Base-by-base conservation (phyloP, 163 green algal genomes). In the Volvox carteri region DNA sequence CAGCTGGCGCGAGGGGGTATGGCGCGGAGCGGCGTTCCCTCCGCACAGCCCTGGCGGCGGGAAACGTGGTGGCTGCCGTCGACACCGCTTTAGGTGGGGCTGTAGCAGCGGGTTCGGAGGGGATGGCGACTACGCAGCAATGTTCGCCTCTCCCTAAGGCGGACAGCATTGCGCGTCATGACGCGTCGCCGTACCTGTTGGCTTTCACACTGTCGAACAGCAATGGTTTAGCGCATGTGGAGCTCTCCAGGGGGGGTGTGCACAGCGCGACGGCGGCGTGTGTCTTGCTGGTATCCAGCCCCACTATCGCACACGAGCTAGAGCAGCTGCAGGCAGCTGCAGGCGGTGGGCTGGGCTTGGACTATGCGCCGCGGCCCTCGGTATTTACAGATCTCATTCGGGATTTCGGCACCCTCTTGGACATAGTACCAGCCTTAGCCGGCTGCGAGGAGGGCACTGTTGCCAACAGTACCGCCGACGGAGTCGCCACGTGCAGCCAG, bases 391-490 rank as follows among this genome's bases (percentile, higher is more conserved):
- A 54, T 21, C 16, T 87, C 39, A 21, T 78, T 19, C 65, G 67
- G 4, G 81, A 87, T 46, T 87, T 87, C 23, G 81, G 81, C 4
- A 42, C 5, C 18, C 79, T 87, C 67, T 35, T 87, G 65, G 81
- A 87, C 65, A 42, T 87, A 5, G 70, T 78, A 21, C 70, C 70
- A 1, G 70, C 70, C 11, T 4, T 78, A 39, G 35, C 41, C 39
- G 30, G 65, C 30, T 30, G 65, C 65, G 65, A 23, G 11, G 30
- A 75, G 25, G 33, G 65, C 1, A 12, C 33, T 44, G 33, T n/a
- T n/a, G n/a, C n/a, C n/a, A n/a, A 67, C 5, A n/a, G 12, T 33
- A 46, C 33, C n/a, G 65, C 65, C 11, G 65, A 75, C 35, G 2
- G 7, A 48, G 65, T 44, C 18, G 30, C 12, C 65, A 28, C 25